Conservation (phyloP, 495 filamentous ascomycete species). For the Sporormia fimetaria region DNA sequence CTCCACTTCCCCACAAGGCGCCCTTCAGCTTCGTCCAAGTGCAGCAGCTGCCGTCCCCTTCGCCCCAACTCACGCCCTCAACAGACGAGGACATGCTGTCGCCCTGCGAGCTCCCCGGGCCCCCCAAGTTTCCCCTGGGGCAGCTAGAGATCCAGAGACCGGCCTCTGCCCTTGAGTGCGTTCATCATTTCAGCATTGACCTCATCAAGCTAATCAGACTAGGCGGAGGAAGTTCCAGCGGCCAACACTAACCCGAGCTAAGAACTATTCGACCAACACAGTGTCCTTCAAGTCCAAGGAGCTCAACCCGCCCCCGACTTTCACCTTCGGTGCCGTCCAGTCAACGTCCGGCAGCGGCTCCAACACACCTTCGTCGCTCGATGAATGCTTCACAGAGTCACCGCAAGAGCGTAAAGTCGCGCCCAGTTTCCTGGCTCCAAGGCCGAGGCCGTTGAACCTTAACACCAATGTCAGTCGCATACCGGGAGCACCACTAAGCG, state of each 20-base stretch:
- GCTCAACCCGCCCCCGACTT: slow-evolving; percentile 57
- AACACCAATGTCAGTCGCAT: slow-evolving; percentile 41
- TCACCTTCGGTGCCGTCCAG: slow-evolving; percentile 64
- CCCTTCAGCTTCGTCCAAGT: slow-evolving; percentile 47
- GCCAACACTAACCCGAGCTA: slow-evolving; percentile 50
- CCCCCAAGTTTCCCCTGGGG: slow-evolving; percentile 8
- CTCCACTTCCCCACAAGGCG: slow-evolving; percentile 82
- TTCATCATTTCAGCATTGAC: not conserved
- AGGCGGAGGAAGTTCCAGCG: slow-evolving; percentile 52
- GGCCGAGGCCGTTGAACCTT: slow-evolving; percentile 48
- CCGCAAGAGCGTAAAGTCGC: slow-evolving; percentile 55
- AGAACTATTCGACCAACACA: slow-evolving; percentile 44
- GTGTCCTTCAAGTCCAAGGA: slow-evolving; percentile 37
- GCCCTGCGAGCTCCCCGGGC: slow-evolving; percentile 15
- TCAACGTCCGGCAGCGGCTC: slow-evolving; percentile 41
- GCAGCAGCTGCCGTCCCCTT: slow-evolving; percentile 56
- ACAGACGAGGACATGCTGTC: slow-evolving; percentile 33
- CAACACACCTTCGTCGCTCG: slow-evolving; percentile 50
- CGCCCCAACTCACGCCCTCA: slow-evolving; percentile 39
- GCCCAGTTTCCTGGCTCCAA: slow-evolving; percentile 46
- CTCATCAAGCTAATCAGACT: slow-evolving; percentile 5
- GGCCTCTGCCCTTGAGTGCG: slow-evolving; percentile 30
- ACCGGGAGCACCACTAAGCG: slow-evolving; percentile 60
- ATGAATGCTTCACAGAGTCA: slow-evolving; percentile 69
- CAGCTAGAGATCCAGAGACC: slow-evolving; percentile 23